Percentiles rank a stretch among this genome's conserved stretches.
Evolutionary conservation across 2,329 filamentous ascomycete species (phyloP).

Genomic region (Ascochyta viciae-villosae): DNA sequence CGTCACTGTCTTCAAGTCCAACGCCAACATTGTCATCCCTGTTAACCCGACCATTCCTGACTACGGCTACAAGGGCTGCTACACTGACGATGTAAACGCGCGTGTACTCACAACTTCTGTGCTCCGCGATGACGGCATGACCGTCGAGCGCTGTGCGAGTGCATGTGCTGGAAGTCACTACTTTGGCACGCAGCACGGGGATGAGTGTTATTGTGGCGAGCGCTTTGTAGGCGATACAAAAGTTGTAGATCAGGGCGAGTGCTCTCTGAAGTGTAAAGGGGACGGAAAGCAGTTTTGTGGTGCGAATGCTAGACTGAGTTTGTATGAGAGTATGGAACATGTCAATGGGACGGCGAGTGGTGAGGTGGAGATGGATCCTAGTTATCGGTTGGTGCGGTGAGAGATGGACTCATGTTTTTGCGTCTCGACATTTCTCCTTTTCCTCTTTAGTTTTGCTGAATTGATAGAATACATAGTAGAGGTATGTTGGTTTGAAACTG

Average conservation of each 20-base stretch:
- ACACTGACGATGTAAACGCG: conserved; percentile 23
- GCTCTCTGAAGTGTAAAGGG: conserved; percentile 25
- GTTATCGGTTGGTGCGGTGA: background rate
- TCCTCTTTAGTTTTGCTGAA: too few relatives aligned
- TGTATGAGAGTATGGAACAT: conserved; percentile 46
- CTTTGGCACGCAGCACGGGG: conserved; percentile 26
- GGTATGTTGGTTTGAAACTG: too few relatives aligned
- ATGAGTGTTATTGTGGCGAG: conserved; percentile 32
- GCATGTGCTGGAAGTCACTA: conserved; percentile 18
- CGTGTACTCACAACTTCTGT: conserved; percentile 20
- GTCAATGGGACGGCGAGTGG: conserved; percentile 13
- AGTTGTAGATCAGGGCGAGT: conserved; percentile 25
- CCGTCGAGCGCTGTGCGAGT: conserved; percentile 24
- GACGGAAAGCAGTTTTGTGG: conserved; percentile 28
- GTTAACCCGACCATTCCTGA: conserved; percentile 21
- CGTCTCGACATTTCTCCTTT: background rate
- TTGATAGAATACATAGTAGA: too few relatives aligned
- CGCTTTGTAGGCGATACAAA: conserved; percentile 13
- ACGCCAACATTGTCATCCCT: conserved; percentile 4
- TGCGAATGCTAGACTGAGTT: conserved; percentile 25
- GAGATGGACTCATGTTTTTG: background rate
- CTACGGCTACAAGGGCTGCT: conserved; percentile 34
- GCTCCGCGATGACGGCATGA: conserved; percentile 15
- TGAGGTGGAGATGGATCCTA: conserved; percentile 2
- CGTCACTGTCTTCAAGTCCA: conserved; percentile 28